Conservation (phyloP, 306 rosid species). For the Vigna mungo region DNA sequence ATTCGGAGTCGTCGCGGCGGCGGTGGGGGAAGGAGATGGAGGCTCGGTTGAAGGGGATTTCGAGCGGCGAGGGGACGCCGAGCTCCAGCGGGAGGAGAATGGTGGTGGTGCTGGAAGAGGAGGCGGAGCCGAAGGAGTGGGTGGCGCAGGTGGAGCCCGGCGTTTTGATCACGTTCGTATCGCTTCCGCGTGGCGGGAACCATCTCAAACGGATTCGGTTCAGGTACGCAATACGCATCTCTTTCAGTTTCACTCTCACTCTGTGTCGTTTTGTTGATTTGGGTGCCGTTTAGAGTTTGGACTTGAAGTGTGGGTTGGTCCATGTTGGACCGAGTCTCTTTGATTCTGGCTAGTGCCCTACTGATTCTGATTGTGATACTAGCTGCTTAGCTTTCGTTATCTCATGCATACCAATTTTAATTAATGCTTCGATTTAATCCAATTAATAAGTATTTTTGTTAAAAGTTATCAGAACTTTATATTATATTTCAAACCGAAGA, state of each 20-base stretch:
- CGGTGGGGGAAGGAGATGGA: slow-evolving; percentile 98
- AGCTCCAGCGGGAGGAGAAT: slow-evolving; percentile 60
- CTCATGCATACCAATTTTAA: background rate
- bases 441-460: too few species aligned
- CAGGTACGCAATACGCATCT: slow-evolving; percentile 53
- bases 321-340: background rate
- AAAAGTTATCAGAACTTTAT: too few species aligned
- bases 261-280: slow-evolving; percentile 22
- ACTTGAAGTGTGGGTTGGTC: background rate
- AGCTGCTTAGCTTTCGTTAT: background rate
- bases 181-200: slow-evolving; percentile 83
- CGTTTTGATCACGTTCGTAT: slow-evolving; percentile 80
- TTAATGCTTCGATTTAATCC: too few species aligned
- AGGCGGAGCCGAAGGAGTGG: slow-evolving; percentile 82
- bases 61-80: slow-evolving; percentile 89
- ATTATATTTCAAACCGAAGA: too few species aligned
- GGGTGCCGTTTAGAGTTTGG: slow-evolving; percentile 38
- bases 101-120: slow-evolving; percentile 64
- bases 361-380: background rate
- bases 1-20: slow-evolving; percentile 73
- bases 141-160: slow-evolving; percentile 93
- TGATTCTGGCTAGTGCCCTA: background rate
- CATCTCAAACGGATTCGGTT: slow-evolving; percentile 84
- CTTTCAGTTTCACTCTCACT: too few species aligned
- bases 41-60: slow-evolving; percentile 88